Conservation (phyloP, 2,329 filamentous ascomycete genomes). For the Atkinsonella texensis region DNA sequence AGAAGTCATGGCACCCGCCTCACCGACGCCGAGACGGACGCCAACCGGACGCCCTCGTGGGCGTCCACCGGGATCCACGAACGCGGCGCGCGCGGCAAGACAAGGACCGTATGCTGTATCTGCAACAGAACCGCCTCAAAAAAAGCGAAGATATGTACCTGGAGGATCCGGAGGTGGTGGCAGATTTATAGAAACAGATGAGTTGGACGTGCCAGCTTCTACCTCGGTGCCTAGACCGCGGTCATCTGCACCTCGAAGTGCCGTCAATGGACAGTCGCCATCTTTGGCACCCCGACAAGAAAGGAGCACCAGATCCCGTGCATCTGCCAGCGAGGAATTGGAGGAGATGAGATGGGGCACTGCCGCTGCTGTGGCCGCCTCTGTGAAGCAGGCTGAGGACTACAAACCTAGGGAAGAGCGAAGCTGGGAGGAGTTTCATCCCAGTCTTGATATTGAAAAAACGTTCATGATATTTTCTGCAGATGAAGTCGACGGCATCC, state of each 20-base stretch:
- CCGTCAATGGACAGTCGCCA: slow-evolving; percentile 21
- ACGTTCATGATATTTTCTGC: slow-evolving; percentile 68
- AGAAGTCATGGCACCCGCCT: slow-evolving; percentile 20
- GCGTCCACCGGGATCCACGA: slow-evolving; percentile 32
- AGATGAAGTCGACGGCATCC: slow-evolving; percentile 71
- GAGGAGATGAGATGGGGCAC: slow-evolving; percentile 67
- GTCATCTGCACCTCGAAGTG: slow-evolving; percentile 33
- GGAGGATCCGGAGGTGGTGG: slow-evolving; percentile 80
- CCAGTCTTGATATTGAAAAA: slow-evolving; percentile 80
- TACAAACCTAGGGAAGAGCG: slow-evolving; percentile 96
- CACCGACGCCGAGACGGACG: slow-evolving; percentile 28
- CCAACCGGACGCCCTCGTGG: slow-evolving; percentile 34
- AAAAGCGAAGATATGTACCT: slow-evolving; percentile 68
- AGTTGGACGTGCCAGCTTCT: slow-evolving; percentile 42
- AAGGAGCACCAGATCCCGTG: slow-evolving; percentile 42
- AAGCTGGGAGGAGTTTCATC: slow-evolving; percentile 96
- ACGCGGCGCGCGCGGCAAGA: slow-evolving; percentile 28
- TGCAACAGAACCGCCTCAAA: slow-evolving; percentile 50
- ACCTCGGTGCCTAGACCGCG: slow-evolving; percentile 27
- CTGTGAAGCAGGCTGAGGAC: slow-evolving; percentile 81
- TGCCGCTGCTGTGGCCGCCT: slow-evolving; percentile 78
- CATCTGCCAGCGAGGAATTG: slow-evolving; percentile 38
- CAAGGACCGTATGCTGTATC: slow-evolving; percentile 21
- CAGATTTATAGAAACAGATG: slow-evolving; percentile 65
- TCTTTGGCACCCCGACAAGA: slow-evolving; percentile 42